A percentile compares a stretch with the other conserved stretches of the same genome.
phyloP scores from a whole-genome alignment of 441 rosid genomes.

The Erysimum cheiri region DNA sequence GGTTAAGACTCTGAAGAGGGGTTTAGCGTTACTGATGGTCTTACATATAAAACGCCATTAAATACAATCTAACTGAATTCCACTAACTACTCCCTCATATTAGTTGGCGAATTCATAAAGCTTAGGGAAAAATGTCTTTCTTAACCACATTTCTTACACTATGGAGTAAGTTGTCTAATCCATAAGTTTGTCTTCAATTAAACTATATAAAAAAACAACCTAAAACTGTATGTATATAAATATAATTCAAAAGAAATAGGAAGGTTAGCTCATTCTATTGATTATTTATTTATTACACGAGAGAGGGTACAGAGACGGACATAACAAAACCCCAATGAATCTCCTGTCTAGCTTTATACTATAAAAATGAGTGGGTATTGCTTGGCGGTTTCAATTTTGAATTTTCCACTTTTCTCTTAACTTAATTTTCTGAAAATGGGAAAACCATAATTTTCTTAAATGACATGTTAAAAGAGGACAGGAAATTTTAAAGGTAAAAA shows the following conservation, averaged over 20 bases:
- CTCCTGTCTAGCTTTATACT: conserved; percentile 29
- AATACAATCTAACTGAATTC: conserved; percentile 21
- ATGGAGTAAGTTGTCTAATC: too few relatives aligned
- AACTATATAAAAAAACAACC: too few relatives aligned
- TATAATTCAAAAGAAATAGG: background rate
- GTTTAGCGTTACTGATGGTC: too few relatives aligned
- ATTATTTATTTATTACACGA: conserved; percentile 15
- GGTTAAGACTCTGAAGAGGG: too few relatives aligned
- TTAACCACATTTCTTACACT: too few relatives aligned
- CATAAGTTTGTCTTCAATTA: too few relatives aligned
- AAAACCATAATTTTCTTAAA: conserved; percentile 10
- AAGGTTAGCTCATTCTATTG: background rate
- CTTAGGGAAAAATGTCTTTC: too few relatives aligned
- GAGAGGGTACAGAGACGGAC: conserved; percentile 30
- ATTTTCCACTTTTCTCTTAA: background rate
- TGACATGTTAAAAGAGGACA: conserved; percentile 21
- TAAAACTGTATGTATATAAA: too few relatives aligned
- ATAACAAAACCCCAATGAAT: conserved; percentile 21
- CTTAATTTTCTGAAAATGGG: background rate
- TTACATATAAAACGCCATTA: conserved; percentile 35
- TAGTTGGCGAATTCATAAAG: background rate
- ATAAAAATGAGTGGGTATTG: conserved; percentile 4
- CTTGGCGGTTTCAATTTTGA: conserved; percentile 9
- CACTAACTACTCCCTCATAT: conserved; percentile 24
- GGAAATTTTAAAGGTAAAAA: conserved; percentile 41